Percentiles rank a stretch among this genome's conserved stretches.
Evolutionary conservation across 306 rosid species (phyloP).

Genomic region (Carpinus fangiana): DNA sequence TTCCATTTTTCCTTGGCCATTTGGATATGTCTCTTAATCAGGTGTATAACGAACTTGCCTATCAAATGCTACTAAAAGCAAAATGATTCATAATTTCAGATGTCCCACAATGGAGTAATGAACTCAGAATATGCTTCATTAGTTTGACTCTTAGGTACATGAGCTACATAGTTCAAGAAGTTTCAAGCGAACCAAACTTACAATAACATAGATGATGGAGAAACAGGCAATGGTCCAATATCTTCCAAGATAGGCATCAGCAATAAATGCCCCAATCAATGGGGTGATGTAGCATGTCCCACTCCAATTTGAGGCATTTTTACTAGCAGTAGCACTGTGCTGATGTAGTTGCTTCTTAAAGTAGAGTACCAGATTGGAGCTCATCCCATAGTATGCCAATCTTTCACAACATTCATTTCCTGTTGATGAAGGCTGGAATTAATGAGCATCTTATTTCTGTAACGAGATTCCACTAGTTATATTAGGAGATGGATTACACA

Average conservation of each 20-base stretch:
- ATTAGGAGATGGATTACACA: neutral
- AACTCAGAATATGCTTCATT: neutral
- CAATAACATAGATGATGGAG: constrained; percentile 65
- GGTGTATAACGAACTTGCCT: neutral
- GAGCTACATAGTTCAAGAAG: neutral
- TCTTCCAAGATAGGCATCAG: constrained; percentile 86
- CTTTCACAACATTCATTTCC: constrained; percentile 86
- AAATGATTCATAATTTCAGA: neutral
- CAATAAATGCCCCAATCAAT: constrained; percentile 74
- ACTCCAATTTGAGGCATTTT: constrained; percentile 59
- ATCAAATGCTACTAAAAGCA: neutral
- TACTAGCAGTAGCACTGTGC: constrained; percentile 61
- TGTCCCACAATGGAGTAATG: neutral
- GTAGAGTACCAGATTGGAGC: constrained; percentile 68
- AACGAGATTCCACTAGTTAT: neutral
- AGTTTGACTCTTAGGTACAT: neutral
- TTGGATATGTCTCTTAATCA: neutral
- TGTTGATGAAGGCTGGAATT: constrained; percentile 22
- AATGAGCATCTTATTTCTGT: constrained; percentile 7
- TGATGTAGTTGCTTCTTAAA: constrained; percentile 51
- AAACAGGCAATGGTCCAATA: constrained; percentile 72
- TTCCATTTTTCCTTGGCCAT: neutral
- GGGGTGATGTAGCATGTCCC: constrained; percentile 85
- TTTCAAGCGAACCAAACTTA: constrained; percentile 37
- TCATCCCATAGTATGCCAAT: constrained; percentile 79